phyloP scores from a whole-genome alignment of 345 rosid species.

The Draba incana region DNA sequence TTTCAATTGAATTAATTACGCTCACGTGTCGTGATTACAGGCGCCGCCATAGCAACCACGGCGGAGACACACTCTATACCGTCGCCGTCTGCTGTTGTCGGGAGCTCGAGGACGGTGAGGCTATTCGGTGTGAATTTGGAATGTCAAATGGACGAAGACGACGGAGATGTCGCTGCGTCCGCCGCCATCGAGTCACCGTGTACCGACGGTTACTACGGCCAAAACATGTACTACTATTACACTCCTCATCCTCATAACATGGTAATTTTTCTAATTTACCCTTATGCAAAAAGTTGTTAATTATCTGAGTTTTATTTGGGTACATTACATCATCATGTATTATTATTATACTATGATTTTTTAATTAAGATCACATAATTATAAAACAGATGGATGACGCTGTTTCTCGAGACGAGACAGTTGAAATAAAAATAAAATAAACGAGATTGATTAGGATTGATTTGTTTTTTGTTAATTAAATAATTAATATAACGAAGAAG shows the following conservation, averaged over 20 bases:
- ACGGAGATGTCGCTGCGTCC: constrained; percentile 36
- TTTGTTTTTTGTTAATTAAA: constrained; percentile 2
- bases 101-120: constrained; percentile 70
- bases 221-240: constrained; percentile 46
- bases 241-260: constrained; percentile 38
- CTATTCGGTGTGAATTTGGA: constrained; percentile 90
- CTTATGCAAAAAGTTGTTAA: neutral
- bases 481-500: constrained; percentile 24
- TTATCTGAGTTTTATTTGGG: neutral
- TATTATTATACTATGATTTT: constrained; percentile 42
- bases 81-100: constrained; percentile 32
- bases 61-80: constrained; percentile 34
- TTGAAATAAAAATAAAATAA: constrained; percentile 28
- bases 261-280: constrained; percentile 27
- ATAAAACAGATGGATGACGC: constrained; percentile 24
- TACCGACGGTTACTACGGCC: constrained; percentile 48
- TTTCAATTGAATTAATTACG: constrained; percentile 7
- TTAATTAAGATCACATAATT: constrained; percentile 1
- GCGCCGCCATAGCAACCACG: constrained; percentile 34
- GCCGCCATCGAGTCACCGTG: constrained; percentile 36
- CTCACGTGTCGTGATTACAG: constrained; percentile 43
- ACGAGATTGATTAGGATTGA: constrained; percentile 31
- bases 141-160: constrained; percentile 65
- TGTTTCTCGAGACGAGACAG: constrained; percentile 41
- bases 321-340: constrained; percentile 38